These are phyloP conservation scores for Cryptococcus deneoformans DNA, from an alignment of 1,284 basidiomycete species.

Conservation along the genomic window DNA sequence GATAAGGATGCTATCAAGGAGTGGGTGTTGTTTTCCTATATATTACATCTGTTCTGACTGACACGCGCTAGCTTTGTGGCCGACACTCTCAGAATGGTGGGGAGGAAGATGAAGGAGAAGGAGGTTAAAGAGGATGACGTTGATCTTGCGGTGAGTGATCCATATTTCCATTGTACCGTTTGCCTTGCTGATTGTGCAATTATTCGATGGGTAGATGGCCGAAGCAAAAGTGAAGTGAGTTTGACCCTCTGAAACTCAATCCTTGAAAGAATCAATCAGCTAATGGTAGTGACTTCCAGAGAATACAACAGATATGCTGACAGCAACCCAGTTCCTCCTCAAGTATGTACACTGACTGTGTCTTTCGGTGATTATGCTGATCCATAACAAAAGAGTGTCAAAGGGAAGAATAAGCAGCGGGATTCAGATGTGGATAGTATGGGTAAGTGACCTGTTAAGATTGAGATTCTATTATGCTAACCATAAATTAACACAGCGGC, in stretches of 20 bases:
- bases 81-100: conserved; percentile 60
- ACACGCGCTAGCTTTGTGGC: conserved; percentile 61
- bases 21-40: conserved; percentile 54
- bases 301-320: conserved; percentile 23
- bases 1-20: conserved; percentile 83
- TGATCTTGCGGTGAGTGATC: conserved; percentile 60
- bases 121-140: conserved; percentile 65
- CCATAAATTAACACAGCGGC: neutral
- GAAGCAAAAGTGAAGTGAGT: conserved; percentile 67
- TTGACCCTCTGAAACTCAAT: too few relatives aligned
- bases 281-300: conserved; percentile 8
- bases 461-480: neutral
- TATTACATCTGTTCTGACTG: neutral
- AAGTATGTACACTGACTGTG: conserved; percentile 10
- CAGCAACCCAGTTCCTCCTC: conserved; percentile 9
- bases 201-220: conserved; percentile 58
- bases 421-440: conserved; percentile 74
- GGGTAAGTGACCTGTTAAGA: conserved; percentile 52
- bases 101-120: conserved; percentile 53
- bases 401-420: conserved; percentile 57
- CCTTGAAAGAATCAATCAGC: too few relatives aligned
- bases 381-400: conserved; percentile 20
- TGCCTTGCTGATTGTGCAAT: conserved; percentile 1
- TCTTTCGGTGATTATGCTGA: neutral
- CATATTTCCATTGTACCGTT: neutral